These are phyloP conservation scores for Barbarea vulgaris DNA, from an alignment of 345 rosid species.

Conservation along the genomic window DNA sequence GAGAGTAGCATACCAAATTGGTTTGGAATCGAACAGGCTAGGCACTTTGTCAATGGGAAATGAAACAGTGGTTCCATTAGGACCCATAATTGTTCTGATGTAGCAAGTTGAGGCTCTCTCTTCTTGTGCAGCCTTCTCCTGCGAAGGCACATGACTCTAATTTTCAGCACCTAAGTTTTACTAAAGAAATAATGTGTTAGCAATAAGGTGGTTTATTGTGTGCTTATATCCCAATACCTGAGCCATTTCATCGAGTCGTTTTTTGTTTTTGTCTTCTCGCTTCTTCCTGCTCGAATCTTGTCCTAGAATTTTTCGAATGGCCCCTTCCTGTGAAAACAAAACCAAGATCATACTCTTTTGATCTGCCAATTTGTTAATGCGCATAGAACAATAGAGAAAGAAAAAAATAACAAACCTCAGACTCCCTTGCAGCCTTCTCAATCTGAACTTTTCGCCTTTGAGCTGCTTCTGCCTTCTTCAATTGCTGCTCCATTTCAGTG, in stretches of 20 bases:
- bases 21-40: conserved; percentile 62
- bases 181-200: conserved; percentile 1
- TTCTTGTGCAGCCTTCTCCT: conserved; percentile 82
- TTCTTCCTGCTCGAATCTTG: conserved; percentile 93
- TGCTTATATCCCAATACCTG: conserved; percentile 53
- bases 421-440: conserved; percentile 86
- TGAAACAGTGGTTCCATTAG: conserved; percentile 73
- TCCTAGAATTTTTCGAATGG: conserved; percentile 91
- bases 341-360: conserved; percentile 12
- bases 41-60: conserved; percentile 88
- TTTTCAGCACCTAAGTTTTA: conserved; percentile 20
- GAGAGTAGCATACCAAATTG: conserved; percentile 49
- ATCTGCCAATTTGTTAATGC: neutral
- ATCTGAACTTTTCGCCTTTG: conserved; percentile 87
- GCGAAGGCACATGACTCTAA: conserved; percentile 4
- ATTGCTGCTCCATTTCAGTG: conserved; percentile 79
- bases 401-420: conserved; percentile 61
- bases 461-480: conserved; percentile 91
- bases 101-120: conserved; percentile 50
- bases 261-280: conserved; percentile 77
- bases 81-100: conserved; percentile 72
- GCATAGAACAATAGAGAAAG: conserved; percentile 1
- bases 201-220: neutral
- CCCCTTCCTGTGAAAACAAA: conserved; percentile 66
- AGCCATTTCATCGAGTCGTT: conserved; percentile 79